phyloP scores from a whole-genome alignment of 2,329 filamentous ascomycete genomes.

The Colletotrichum cereale region DNA sequence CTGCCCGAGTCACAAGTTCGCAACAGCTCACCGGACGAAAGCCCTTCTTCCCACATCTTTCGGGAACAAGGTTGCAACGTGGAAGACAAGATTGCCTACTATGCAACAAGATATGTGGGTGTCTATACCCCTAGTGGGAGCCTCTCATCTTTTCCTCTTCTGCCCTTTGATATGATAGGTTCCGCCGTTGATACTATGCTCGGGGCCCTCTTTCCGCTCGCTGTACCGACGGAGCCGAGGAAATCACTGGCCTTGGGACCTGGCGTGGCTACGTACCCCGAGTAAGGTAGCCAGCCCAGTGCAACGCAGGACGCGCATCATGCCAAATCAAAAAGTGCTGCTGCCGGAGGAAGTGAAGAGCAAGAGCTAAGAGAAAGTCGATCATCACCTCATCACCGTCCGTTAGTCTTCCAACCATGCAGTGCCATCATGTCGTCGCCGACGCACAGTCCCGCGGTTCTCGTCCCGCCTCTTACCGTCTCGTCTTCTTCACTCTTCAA shows the following conservation, averaged over 20 bases:
- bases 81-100: not conserved
- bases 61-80: not conserved
- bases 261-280: not conserved
- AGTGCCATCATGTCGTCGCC: not conserved
- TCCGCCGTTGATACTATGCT: not conserved
- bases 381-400: not conserved
- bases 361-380: not conserved
- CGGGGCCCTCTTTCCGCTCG: constrained; percentile 9
- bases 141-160: not conserved
- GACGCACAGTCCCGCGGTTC: not conserved
- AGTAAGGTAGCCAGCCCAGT: not conserved
- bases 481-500: not conserved
- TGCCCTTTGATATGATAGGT: not conserved
- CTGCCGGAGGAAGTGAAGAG: not conserved
- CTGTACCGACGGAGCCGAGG: constrained; percentile 1
- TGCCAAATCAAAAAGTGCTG: not conserved
- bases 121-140: not conserved
- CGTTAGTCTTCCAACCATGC: not conserved
- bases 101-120: not conserved
- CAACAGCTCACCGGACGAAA: not conserved
- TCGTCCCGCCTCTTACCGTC: not conserved
- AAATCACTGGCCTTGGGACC: not conserved
- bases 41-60: not conserved
- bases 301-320: not conserved
- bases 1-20: not conserved